Percentiles rank a stretch among this genome's conserved stretches.
Evolutionary conservation across 768 basidiomycete genomes (phyloP).

Genomic region (Heimioporus sp.): DNA sequence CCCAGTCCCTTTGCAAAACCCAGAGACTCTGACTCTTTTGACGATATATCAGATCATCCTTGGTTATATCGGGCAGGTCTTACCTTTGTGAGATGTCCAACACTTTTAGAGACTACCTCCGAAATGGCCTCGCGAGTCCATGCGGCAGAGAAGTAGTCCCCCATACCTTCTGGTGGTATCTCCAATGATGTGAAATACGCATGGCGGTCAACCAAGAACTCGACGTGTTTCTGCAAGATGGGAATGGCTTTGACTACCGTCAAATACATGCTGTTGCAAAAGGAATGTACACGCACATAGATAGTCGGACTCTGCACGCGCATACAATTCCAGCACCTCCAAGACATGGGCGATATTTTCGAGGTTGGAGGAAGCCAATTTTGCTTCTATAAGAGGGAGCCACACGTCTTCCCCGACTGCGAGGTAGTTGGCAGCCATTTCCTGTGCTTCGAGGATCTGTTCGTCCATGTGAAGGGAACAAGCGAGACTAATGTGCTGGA

Average conservation of each 20-base stretch:
- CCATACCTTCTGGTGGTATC: conserved; percentile 46
- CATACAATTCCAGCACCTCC: conserved; percentile 60
- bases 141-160: conserved; percentile 55
- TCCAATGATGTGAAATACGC: conserved; percentile 36
- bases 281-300: conserved; percentile 56
- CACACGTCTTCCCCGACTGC: conserved; percentile 72
- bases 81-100: conserved; percentile 65
- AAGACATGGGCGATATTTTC: conserved; percentile 50
- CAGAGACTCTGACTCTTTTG: conserved; percentile 68
- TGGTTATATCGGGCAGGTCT: conserved; percentile 3
- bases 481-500: conserved; percentile 63
- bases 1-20: conserved; percentile 74
- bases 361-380: conserved; percentile 47
- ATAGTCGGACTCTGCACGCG: conserved; percentile 71
- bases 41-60: conserved; percentile 12
- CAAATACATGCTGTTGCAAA: conserved; percentile 14
- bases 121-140: conserved; percentile 61
- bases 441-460: conserved; percentile 59
- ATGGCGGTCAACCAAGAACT: conserved; percentile 49
- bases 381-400: conserved; percentile 63
- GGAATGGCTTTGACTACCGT: conserved; percentile 60
- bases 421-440: conserved; percentile 62
- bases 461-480: conserved; percentile 54
- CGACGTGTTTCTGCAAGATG: conserved; percentile 63
- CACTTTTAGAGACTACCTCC: conserved; percentile 54